Base-by-base conservation (phyloP, 2,329 filamentous ascomycete genomes). In the Clarireedia paspali region DNA sequence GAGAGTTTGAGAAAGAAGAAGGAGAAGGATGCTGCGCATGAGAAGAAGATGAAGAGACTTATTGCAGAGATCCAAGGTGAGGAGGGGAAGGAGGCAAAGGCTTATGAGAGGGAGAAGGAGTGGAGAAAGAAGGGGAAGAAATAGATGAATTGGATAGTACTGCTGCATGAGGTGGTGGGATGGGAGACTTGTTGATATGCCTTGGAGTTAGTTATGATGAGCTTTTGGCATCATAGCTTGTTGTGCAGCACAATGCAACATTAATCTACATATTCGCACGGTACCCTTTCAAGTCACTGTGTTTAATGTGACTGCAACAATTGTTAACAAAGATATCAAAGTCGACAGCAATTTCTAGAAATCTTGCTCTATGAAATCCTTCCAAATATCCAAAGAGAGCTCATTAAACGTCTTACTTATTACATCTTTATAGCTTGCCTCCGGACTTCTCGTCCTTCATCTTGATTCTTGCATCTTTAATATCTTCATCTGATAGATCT, bases 61-160 rank as follows among this genome's bases (percentile, higher is more conserved):
- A 84, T 97, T 64, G 89, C 91, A 9, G 91, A 96, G 79, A 96
- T 99, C 66, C 92, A 99, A 75, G 89, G 87, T 63, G 88, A 96
- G 74, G 94, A 96, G 72, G 92, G 92, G 1, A 77, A 80, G 57
- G 91, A 94, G 72, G 80, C 83, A 45, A 97, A 97, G 73, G 82
- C 80, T 49, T 97, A 97, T 79, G 91, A 95, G 74, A 80, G 87
- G 66, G 90, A 95, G 78, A 94, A 85, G 78, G 79, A 81, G 70
- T 78, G 78, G 70, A 81, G 91, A 71, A 90, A 89, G 72, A 77
- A 79, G 70, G 79, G 80, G 53, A 82, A 78, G 70, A 81, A 77
- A 57, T 70, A 59, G 63, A n/a, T 50, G 24, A 30, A 9, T 5
- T 51, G 49, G 17, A 20, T 40, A 10, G 17, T n/a, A 38, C 3